Conservation (phyloP, 805 yeast species). For the Brettanomyces naardenensis region DNA sequence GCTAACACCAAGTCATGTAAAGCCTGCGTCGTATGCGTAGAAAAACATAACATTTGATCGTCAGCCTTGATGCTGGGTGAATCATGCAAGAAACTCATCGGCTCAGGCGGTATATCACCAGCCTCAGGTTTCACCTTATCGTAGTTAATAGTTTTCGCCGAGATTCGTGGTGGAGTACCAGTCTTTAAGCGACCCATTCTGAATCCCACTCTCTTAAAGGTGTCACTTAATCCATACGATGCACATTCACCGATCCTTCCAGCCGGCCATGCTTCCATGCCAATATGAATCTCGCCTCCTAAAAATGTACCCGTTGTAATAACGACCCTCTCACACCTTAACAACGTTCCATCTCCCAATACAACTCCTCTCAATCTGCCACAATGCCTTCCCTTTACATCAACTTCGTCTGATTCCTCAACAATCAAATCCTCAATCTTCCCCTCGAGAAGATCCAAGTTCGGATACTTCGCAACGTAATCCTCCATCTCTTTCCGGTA, state of each 20-base stretch:
- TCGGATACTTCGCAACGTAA: slow-evolving; percentile 45
- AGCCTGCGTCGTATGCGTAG: slow-evolving; percentile 68
- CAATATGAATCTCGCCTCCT: slow-evolving; percentile 92
- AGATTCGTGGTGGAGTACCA: slow-evolving; percentile 93
- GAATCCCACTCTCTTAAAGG: slow-evolving; percentile 72
- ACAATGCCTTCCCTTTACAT: slow-evolving; percentile 31
- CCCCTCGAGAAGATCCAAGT: slow-evolving; percentile 57
- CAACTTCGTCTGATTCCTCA: slow-evolving; percentile 24
- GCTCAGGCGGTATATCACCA: slow-evolving; percentile 80
- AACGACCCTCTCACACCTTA: slow-evolving; percentile 62
- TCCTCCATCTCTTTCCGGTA: slow-evolving; percentile 76
- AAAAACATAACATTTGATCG: slow-evolving; percentile 61
- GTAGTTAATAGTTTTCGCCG: slow-evolving; percentile 65
- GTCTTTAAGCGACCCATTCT: slow-evolving; percentile 85
- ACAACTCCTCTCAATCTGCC: slow-evolving; percentile 64
- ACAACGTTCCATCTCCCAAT: slow-evolving; percentile 54
- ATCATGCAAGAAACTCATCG: slow-evolving; percentile 83
- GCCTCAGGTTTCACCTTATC: slow-evolving; percentile 53
- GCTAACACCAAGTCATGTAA: slow-evolving; percentile 62
- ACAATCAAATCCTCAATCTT: slow-evolving; percentile 81
- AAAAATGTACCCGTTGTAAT: slow-evolving; percentile 94
- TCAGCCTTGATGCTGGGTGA: slow-evolving; percentile 41
- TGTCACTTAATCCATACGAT: slow-evolving; percentile 78
- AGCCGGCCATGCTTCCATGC: slow-evolving; percentile 70
- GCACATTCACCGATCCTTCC: slow-evolving; percentile 94